These are phyloP conservation scores for Phytophthora boehmeriae DNA, from an alignment of 352 stramenopile species.

Conservation along the genomic window DNA sequence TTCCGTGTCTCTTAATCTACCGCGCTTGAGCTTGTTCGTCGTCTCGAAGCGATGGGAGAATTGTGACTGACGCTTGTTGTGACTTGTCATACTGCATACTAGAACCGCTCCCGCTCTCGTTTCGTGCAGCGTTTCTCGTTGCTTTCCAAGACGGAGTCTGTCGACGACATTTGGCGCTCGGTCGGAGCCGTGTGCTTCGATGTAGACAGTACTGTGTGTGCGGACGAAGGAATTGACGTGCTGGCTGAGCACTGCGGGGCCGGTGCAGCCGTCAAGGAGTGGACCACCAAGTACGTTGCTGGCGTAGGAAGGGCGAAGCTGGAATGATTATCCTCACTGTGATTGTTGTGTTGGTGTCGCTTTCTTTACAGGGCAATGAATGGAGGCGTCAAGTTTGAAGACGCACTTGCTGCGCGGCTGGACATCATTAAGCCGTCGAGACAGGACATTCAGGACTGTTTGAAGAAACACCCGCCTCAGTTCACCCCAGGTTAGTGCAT, in stretches of 20 bases:
- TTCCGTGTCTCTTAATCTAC: no score
- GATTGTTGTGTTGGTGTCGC: conserved; percentile 1
- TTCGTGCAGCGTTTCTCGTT: conserved; percentile 33
- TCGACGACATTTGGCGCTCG: conserved; percentile 68
- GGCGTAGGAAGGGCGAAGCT: not conserved
- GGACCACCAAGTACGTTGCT: conserved; percentile 88
- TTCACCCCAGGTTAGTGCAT: conserved; percentile 80
- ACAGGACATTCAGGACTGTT: conserved; percentile 88
- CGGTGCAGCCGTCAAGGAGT: conserved; percentile 93
- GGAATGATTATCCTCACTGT: no score
- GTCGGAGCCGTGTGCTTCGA: conserved; percentile 89
- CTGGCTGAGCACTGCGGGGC: conserved; percentile 96
- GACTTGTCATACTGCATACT: no score
- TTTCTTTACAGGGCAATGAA: conserved; percentile 94
- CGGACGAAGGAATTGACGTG: conserved; percentile 98
- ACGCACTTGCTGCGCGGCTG: conserved; percentile 95
- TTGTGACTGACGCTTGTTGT: no score
- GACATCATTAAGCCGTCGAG: conserved; percentile 96
- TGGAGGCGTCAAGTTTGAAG: conserved; percentile 97
- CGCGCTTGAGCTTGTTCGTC: no score
- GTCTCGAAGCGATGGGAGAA: not conserved
- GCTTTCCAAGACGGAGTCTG: conserved; percentile 19
- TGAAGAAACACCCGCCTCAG: conserved; percentile 90
- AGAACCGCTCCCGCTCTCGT: conserved; percentile 23
- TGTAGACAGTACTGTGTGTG: conserved; percentile 98